These are phyloP conservation scores for Hypholoma fasciculare DNA, from an alignment of 768 basidiomycete genomes.

Conservation along the genomic window DNA sequence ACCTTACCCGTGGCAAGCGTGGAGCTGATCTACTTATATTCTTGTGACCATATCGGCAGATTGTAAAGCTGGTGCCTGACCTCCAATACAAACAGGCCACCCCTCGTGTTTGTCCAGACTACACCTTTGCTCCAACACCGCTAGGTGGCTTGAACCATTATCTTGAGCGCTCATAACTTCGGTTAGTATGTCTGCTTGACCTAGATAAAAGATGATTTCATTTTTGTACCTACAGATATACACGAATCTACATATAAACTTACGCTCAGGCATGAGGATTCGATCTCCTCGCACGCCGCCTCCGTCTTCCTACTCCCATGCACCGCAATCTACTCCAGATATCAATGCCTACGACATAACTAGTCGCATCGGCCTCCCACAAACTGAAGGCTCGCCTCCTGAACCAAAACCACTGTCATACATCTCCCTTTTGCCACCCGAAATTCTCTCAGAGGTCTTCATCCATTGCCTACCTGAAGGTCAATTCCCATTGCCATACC, in stretches of 20 bases:
- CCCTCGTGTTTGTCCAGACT: constrained; percentile 1
- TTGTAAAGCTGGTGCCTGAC: not conserved
- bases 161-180: not conserved
- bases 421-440: constrained; percentile 26
- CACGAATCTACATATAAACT: not conserved
- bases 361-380: constrained; percentile 4
- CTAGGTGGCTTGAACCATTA: not conserved
- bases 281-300: constrained; percentile 8
- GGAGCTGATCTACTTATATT: not conserved
- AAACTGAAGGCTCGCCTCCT: not conserved
- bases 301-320: constrained; percentile 7
- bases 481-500: constrained; percentile 24
- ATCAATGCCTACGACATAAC: constrained; percentile 5
- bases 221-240: not conserved
- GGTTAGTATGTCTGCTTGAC: not conserved
- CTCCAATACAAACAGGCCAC: not conserved
- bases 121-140: not conserved
- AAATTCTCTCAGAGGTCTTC: constrained; percentile 31
- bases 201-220: not conserved
- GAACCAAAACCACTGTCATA: constrained; percentile 11
- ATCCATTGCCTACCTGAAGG: constrained; percentile 25
- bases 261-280: constrained; percentile 2
- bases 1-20: constrained; percentile 7
- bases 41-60: constrained; percentile 4
- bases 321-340: not conserved